Evolutionary conservation across 352 stramenopile species (phyloP).

Genomic region (Phytophthora colocasiae): DNA sequence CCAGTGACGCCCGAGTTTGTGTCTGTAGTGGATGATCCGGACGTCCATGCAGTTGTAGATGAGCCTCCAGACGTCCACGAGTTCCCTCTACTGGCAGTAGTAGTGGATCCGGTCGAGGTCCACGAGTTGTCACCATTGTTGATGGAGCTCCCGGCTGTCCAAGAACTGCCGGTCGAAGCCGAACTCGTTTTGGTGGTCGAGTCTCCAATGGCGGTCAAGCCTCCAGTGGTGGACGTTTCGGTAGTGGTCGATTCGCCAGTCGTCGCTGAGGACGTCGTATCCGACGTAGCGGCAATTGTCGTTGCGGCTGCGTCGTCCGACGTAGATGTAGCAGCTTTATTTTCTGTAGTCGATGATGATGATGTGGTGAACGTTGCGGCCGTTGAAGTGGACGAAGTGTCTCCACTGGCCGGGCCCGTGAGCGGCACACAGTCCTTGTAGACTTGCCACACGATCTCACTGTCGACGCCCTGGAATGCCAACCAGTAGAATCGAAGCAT

Average conservation of each 20-base stretch:
- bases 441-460: slow-evolving; percentile 40
- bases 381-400: slow-evolving; percentile 18
- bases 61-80: slow-evolving; percentile 14
- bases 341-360: slow-evolving; percentile 10
- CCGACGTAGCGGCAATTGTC: neutral
- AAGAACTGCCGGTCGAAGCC: slow-evolving; percentile 5
- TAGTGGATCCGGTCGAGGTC: slow-evolving; percentile 5
- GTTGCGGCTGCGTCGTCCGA: slow-evolving; percentile 8
- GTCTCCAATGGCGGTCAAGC: slow-evolving; percentile 1
- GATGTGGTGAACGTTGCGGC: slow-evolving; percentile 14
- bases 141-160: slow-evolving; percentile 1
- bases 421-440: slow-evolving; percentile 52
- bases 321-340: slow-evolving; percentile 23
- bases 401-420: slow-evolving; percentile 22
- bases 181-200: slow-evolving; percentile 4
- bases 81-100: neutral
- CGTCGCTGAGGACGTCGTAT: neutral
- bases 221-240: neutral
- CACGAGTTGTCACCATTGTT: slow-evolving; percentile 13
- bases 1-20: slow-evolving; percentile 7
- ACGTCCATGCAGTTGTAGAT: slow-evolving; percentile 3
- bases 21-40: slow-evolving; percentile 7
- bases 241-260: slow-evolving; percentile 1
- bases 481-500: slow-evolving; percentile 54
- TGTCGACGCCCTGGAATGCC: slow-evolving; percentile 39